phyloP scores from a whole-genome alignment of 2,329 filamentous ascomycete genomes.

The Sarocladium kiliense region DNA sequence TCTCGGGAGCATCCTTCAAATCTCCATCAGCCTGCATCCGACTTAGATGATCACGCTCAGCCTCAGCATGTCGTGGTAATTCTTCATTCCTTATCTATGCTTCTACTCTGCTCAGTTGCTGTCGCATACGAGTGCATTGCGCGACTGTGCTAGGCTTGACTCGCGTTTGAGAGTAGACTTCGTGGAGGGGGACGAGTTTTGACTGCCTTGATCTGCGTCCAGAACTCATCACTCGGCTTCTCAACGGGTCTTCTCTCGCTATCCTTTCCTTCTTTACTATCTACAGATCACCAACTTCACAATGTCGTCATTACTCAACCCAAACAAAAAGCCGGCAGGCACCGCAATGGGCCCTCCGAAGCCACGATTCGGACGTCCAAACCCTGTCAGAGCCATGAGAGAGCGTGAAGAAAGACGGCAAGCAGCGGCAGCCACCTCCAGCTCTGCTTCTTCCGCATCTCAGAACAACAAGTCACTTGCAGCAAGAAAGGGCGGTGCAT shows the following conservation, averaged over 20 bases:
- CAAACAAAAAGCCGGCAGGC: constrained; percentile 28
- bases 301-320: constrained; percentile 45
- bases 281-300: constrained; percentile 9
- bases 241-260: no score
- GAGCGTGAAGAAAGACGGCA: constrained; percentile 44
- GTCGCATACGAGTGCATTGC: background rate
- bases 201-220: background rate
- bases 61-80: no score
- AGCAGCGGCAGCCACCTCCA: constrained; percentile 22
- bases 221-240: no score
- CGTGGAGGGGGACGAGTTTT: constrained; percentile 1
- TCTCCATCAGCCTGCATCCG: background rate
- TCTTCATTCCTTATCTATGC: background rate
- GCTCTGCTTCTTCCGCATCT: background rate
- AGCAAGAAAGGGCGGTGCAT: constrained; percentile 19
- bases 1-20: background rate
- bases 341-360: constrained; percentile 23
- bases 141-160: background rate
- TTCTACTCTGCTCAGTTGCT: background rate
- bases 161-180: background rate
- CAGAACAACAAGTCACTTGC: background rate
- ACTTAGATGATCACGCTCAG: background rate
- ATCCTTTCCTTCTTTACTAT: background rate
- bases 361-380: constrained; percentile 39
- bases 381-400: constrained; percentile 45